Conservation (phyloP, 345 rosid species). For the Eucalyptus microcorys region DNA sequence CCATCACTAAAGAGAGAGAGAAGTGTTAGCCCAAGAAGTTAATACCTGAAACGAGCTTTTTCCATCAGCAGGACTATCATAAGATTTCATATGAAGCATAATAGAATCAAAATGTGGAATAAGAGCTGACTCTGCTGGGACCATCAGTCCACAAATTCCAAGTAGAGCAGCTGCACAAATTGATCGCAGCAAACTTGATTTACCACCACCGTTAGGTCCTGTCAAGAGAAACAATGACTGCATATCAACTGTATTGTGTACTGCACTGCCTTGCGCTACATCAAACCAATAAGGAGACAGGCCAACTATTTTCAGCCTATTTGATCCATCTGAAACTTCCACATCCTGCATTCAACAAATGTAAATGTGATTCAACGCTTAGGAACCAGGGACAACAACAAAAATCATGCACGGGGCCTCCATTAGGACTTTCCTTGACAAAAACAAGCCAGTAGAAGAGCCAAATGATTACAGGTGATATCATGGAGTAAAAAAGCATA, state of each 20-base stretch:
- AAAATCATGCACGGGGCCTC: background rate
- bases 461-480: background rate
- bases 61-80: conserved; percentile 94
- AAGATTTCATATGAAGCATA: conserved; percentile 98
- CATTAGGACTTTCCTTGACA: background rate
- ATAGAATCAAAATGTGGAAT: conserved; percentile 87
- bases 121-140: conserved; percentile 79
- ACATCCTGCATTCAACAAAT: conserved; percentile 22
- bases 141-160: conserved; percentile 91
- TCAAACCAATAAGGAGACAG: conserved; percentile 95
- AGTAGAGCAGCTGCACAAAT: conserved; percentile 87
- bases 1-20: background rate
- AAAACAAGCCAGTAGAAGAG: background rate
- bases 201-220: conserved; percentile 99
- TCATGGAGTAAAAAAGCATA: background rate
- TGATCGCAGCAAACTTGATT: conserved; percentile 96
- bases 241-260: conserved; percentile 78
- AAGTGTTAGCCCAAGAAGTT: background rate
- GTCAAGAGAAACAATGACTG: conserved; percentile 73
- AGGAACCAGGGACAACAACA: background rate
- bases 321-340: conserved; percentile 14
- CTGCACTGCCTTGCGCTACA: conserved; percentile 73
- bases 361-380: background rate
- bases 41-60: conserved; percentile 96
- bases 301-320: conserved; percentile 55